Conservation (phyloP, 108 stramenopile genomes). For the Poteriospumella lacustris region DNA sequence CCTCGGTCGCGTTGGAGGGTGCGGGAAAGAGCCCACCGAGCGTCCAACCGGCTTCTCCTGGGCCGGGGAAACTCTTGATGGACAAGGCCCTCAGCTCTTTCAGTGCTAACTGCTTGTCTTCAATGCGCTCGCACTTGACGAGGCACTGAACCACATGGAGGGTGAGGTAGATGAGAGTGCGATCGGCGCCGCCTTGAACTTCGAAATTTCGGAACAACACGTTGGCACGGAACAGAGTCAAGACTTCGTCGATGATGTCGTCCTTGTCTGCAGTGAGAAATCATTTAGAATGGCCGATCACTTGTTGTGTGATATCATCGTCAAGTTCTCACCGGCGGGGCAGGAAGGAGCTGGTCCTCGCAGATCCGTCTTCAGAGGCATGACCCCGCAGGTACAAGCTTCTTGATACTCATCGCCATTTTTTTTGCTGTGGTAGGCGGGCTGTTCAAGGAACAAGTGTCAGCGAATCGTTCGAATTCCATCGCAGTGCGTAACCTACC, state of each 20-base stretch:
- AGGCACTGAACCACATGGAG: conserved; percentile 54
- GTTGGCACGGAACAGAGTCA: conserved; percentile 57
- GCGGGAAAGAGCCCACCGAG: conserved; percentile 51
- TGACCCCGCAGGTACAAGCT: conserved; percentile 49
- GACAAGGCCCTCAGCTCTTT: conserved; percentile 9
- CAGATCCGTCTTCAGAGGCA: conserved; percentile 48
- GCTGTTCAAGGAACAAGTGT: conserved; percentile 33
- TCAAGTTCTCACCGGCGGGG: neutral
- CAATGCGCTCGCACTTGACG: conserved; percentile 36
- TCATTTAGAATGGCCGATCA: neutral
- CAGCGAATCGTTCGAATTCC: neutral
- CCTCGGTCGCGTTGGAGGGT: conserved; percentile 38
- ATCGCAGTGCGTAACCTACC: too few species aligned
- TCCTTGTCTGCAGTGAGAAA: conserved; percentile 32
- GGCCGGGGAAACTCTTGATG: conserved; percentile 25
- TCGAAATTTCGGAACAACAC: conserved; percentile 53
- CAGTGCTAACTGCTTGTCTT: conserved; percentile 29
- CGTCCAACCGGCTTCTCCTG: conserved; percentile 45
- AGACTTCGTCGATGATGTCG: conserved; percentile 59
- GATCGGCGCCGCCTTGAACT: conserved; percentile 49
- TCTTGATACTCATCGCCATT: conserved; percentile 8
- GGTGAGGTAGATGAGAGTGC: conserved; percentile 60
- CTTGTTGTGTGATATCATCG: neutral
- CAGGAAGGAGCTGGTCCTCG: conserved; percentile 45
- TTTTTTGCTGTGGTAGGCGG: conserved; percentile 52